Percentiles rank a stretch among this genome's conserved stretches.
Conservation (phyloP, 768 basidiomycete species). For the Gyrodon lividus region DNA sequence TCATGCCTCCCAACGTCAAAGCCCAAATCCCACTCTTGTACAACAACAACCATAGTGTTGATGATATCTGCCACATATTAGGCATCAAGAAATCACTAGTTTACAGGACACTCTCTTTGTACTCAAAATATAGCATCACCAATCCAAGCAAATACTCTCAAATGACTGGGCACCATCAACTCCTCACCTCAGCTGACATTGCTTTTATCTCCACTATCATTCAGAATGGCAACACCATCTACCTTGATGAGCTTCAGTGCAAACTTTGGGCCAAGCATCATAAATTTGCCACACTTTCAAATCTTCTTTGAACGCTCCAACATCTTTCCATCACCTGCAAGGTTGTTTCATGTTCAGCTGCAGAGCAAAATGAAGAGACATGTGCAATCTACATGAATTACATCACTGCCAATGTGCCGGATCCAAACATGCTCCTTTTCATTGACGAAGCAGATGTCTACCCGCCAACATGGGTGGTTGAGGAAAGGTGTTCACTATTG, state of each 20-base stretch:
- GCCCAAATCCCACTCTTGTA: background rate
- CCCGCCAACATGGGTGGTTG: background rate
- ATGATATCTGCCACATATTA: background rate
- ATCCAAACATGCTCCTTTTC: constrained; percentile 22
- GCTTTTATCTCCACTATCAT: background rate
- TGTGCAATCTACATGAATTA: constrained; percentile 10
- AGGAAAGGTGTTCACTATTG: background rate
- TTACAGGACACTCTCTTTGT: background rate
- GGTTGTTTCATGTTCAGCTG: constrained; percentile 9
- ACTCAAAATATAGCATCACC: background rate
- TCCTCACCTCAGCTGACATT: background rate
- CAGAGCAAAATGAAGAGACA: constrained; percentile 12
- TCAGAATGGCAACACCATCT: constrained; percentile 1
- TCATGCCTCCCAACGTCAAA: background rate
- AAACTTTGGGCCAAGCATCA: constrained; percentile 1
- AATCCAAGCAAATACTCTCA: background rate
- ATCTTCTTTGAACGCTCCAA: constrained; percentile 1
- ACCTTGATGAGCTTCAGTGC: constrained; percentile 8
- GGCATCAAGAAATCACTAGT: constrained; percentile 1
- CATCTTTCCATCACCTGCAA: constrained; percentile 12
- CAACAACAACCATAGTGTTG: background rate
- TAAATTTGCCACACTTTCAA: constrained; percentile 1
- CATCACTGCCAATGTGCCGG: constrained; percentile 12
- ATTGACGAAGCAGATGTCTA: constrained; percentile 13
- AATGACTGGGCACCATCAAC: background rate